A percentile compares a stretch with the other conserved stretches of the same genome.
These are phyloP conservation scores for Artomyces pyxidatus DNA, from an alignment of 768 basidiomycete species.

Conservation along the genomic window DNA sequence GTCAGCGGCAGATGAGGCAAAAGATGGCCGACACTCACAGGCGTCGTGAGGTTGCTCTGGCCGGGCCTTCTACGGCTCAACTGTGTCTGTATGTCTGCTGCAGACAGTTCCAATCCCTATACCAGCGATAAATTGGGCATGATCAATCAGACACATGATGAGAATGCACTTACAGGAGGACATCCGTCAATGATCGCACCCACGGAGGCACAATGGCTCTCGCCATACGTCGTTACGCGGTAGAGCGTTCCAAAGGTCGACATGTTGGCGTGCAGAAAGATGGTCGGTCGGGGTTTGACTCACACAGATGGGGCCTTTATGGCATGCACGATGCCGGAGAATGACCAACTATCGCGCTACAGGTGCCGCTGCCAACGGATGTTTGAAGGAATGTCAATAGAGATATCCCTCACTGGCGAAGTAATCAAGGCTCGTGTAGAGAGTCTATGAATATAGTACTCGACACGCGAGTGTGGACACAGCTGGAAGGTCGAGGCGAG, in stretches of 20 bases:
- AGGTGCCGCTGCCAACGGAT: no score
- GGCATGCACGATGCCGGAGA: not conserved
- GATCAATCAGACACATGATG: not conserved
- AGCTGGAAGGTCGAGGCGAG: no score
- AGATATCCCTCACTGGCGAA: no score
- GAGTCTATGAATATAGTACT: no score
- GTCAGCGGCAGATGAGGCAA: not conserved
- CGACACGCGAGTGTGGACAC: no score
- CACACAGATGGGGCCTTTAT: not conserved
- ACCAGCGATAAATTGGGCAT: not conserved
- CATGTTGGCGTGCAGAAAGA: conserved; percentile 42
- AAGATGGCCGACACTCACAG: conserved; percentile 44
- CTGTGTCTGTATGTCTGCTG: conserved; percentile 85
- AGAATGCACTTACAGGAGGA: conserved; percentile 63
- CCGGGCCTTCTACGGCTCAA: conserved; percentile 89
- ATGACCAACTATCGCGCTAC: no score
- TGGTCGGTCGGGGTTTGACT: not conserved
- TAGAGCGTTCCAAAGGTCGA: conserved; percentile 89
- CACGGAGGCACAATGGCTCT: conserved; percentile 94
- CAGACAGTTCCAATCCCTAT: conserved; percentile 75
- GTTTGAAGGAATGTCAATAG: no score
- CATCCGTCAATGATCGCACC: conserved; percentile 97
- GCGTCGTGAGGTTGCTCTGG: conserved; percentile 94
- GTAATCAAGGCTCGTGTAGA: no score
- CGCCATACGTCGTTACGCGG: conserved; percentile 95